Percentiles rank a stretch among this genome's conserved stretches.
phyloP scores from a whole-genome alignment of 441 rosid genomes.

The Adansonia gregorii region DNA sequence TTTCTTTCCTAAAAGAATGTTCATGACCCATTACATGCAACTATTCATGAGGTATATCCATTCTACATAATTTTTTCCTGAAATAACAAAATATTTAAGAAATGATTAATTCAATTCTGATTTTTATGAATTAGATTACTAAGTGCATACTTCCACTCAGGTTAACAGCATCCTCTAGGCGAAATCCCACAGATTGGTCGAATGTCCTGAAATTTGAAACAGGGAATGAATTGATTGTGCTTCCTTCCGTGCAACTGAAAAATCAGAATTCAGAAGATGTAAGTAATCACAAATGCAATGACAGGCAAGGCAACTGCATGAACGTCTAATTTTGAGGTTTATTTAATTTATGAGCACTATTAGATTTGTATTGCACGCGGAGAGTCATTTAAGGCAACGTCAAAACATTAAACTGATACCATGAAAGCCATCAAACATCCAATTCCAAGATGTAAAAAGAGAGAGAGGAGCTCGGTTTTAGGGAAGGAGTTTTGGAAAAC shows the following conservation, averaged over 20 bases:
- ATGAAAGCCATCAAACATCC: not conserved
- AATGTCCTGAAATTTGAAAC: conserved; percentile 45
- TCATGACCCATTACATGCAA: not conserved
- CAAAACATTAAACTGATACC: not conserved
- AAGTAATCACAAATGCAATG: conserved; percentile 16
- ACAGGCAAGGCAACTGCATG: not conserved
- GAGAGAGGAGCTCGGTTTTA: not conserved
- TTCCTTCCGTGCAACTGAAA: conserved; percentile 41
- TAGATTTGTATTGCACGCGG: not conserved
- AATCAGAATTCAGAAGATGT: conserved; percentile 2
- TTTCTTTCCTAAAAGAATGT: not conserved
- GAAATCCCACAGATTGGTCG: conserved; percentile 45
- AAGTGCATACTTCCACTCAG: conserved; percentile 48
- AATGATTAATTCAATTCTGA: conserved; percentile 13
- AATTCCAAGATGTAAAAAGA: not conserved
- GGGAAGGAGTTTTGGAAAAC: not conserved
- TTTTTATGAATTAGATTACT: conserved; percentile 19
- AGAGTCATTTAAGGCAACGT: not conserved
- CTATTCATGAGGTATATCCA: not conserved
- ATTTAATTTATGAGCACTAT: not conserved
- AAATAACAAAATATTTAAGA: conserved; percentile 4
- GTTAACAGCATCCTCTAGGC: conserved; percentile 43
- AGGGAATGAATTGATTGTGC: conserved; percentile 36
- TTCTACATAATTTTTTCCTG: conserved; percentile 12
- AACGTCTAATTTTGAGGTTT: conserved; percentile 9